These are phyloP conservation scores for Neurospora sp. DNA, from an alignment of 495 filamentous ascomycete species.

Conservation along the genomic window DNA sequence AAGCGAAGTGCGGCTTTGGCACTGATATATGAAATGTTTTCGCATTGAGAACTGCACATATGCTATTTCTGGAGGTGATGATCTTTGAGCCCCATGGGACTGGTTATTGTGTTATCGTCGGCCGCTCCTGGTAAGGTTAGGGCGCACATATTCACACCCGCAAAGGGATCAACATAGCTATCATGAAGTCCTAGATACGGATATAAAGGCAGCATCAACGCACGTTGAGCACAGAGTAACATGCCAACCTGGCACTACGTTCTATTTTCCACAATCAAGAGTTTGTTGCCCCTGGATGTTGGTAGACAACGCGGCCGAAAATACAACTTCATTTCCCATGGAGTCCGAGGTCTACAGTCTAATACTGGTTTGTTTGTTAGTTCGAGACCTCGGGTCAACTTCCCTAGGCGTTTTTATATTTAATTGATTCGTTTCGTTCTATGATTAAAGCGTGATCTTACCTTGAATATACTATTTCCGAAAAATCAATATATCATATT, in stretches of 20 bases:
- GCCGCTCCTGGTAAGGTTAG: background rate
- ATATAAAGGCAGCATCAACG: background rate
- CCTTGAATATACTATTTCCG: too few species aligned
- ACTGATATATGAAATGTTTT: background rate
- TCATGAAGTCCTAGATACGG: background rate
- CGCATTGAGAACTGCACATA: too few species aligned
- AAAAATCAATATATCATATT: too few species aligned
- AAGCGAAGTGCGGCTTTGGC: background rate
- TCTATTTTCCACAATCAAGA: background rate
- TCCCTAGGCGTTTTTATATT: too few species aligned
- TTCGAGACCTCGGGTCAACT: too few species aligned
- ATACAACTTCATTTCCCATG: background rate
- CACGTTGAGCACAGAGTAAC: background rate
- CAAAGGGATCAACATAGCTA: background rate
- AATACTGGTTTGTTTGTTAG: too few species aligned
- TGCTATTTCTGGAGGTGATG: background rate
- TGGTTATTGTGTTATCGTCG: background rate
- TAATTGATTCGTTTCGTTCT: too few species aligned
- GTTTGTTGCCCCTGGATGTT: background rate
- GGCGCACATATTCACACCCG: background rate
- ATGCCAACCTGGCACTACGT: background rate
- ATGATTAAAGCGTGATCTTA: too few species aligned
- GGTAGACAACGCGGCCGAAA: background rate
- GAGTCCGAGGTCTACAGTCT: background rate
- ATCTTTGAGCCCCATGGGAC: background rate